These are phyloP conservation scores for Cinchona pubescens DNA, from an alignment of 257 asterid species.

Conservation along the genomic window DNA sequence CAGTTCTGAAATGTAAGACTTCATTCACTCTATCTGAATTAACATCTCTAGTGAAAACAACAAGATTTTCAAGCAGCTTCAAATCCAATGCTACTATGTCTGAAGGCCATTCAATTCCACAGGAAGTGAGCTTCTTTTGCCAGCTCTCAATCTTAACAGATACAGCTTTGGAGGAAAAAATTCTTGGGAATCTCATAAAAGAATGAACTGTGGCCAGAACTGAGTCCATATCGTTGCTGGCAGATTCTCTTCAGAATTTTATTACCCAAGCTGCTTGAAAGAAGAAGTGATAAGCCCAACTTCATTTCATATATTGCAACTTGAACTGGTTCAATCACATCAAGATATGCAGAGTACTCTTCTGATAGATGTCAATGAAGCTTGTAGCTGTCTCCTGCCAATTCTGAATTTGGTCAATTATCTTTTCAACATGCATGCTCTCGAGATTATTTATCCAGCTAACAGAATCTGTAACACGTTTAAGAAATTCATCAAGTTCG, in stretches of 20 bases:
- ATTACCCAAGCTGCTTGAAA: constrained; percentile 45
- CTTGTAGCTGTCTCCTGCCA: constrained; percentile 74
- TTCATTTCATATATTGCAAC: constrained; percentile 83
- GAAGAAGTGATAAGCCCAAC: constrained; percentile 68
- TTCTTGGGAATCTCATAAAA: constrained; percentile 79
- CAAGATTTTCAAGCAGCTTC: constrained; percentile 38
- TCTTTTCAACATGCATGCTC: constrained; percentile 31
- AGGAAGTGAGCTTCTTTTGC: constrained; percentile 32
- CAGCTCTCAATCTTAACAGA: constrained; percentile 29
- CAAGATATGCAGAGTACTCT: constrained; percentile 61
- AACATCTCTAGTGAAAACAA: too few relatives aligned
- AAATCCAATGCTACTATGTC: constrained; percentile 39
- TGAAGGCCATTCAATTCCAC: constrained; percentile 49
- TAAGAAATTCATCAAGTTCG: constrained; percentile 51
- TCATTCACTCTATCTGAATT: constrained; percentile 36
- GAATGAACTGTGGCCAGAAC: constrained; percentile 49
- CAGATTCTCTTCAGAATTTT: constrained; percentile 29
- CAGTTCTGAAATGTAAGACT: constrained; percentile 46
- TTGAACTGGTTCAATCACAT: constrained; percentile 74
- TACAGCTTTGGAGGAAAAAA: constrained; percentile 39
- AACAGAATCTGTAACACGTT: constrained; percentile 33
- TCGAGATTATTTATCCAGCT: constrained; percentile 41
- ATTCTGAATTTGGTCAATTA: constrained; percentile 45
- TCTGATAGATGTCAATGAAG: constrained; percentile 61
- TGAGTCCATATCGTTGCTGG: constrained; percentile 40